phyloP scores from a whole-genome alignment of 192 early-diverging fungal genomes.

The Irineochytrium annulatum region DNA sequence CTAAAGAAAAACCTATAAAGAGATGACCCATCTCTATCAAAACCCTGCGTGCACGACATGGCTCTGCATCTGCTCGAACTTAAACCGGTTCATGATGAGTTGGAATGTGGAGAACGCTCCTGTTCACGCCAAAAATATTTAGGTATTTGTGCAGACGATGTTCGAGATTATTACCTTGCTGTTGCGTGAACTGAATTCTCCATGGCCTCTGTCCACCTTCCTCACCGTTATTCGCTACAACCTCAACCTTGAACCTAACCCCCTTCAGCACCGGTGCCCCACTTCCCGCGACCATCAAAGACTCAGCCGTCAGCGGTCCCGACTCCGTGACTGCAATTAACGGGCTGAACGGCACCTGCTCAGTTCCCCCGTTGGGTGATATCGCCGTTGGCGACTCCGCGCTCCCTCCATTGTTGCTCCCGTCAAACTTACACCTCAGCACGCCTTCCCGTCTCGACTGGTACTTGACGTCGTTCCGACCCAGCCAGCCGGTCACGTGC shows the following conservation, averaged over 20 bases:
- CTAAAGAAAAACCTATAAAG: too few species aligned
- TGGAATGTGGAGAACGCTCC: constrained; percentile 31
- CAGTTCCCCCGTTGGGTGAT: neutral
- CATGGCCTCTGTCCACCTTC: neutral
- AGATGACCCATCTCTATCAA: too few species aligned
- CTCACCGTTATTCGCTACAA: constrained; percentile 10
- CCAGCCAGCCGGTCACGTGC: neutral
- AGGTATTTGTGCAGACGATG: neutral
- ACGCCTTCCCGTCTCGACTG: constrained; percentile 25
- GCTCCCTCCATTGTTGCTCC: neutral
- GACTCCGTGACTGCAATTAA: constrained; percentile 3
- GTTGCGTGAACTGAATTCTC: constrained; percentile 35
- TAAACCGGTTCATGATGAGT: constrained; percentile 15
- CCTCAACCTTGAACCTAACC: constrained; percentile 44
- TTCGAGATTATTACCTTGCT: constrained; percentile 34
- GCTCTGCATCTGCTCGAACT: constrained; percentile 15
- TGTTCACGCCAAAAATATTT: constrained; percentile 5
- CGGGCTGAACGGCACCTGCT: neutral
- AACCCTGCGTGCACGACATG: too few species aligned
- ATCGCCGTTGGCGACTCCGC: neutral
- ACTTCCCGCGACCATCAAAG: neutral
- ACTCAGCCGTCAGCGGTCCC: neutral
- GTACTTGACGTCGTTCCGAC: constrained; percentile 17
- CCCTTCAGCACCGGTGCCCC: constrained; percentile 11
- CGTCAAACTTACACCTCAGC: constrained; percentile 33